Base-by-base conservation (phyloP, 108 stramenopile genomes). In the Skeletonema marinoi region DNA sequence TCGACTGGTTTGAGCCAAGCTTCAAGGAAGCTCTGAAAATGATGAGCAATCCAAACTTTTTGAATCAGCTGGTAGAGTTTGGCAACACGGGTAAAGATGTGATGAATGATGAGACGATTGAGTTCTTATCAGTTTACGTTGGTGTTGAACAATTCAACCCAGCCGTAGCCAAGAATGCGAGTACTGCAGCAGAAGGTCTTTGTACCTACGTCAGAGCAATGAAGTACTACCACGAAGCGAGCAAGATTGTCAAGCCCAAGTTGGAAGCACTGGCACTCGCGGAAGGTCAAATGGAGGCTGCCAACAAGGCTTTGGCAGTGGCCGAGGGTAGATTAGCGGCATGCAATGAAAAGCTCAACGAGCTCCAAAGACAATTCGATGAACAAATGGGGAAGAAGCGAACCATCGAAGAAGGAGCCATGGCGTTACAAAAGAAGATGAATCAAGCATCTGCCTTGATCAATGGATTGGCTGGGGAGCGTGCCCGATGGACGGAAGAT, bases 181-280 rank as follows among this genome's bases (percentile, higher is more conserved):
- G 92, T 35, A 83, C 77, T 1, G 96, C 96, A 41, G 95, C 95
- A 9, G 92, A 96, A 69, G 96, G 96, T 31, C 83, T 97, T 62
- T 95, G 95, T 65, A 93, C 87, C 30, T 97, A 92, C 85, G 94
- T 93, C 17, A 74, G 86, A 50, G 96, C 96, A 31, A 97, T 97
- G 96, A 90, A 89, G 73, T 88, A 54, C 62, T 97, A 96, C 80
- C 94, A 95, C 80, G 88, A 92, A 65, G 96, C 95, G 3, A 92
- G 92, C 73, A 96, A 96, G 79, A 93, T 96, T 73, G 95, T 96
- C n/a, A 96, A 96, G 73, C 96, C 96, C 31, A 96, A 96, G 77
- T 85, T 97, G 44, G 96, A 96, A 84, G 96, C 95, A 11, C 87
- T 97, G 9, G 74, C 78, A 14, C 70, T 96, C 13, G 95, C 95